phyloP scores from a whole-genome alignment of 306 rosid genomes.

The Adenanthera pavonina region DNA sequence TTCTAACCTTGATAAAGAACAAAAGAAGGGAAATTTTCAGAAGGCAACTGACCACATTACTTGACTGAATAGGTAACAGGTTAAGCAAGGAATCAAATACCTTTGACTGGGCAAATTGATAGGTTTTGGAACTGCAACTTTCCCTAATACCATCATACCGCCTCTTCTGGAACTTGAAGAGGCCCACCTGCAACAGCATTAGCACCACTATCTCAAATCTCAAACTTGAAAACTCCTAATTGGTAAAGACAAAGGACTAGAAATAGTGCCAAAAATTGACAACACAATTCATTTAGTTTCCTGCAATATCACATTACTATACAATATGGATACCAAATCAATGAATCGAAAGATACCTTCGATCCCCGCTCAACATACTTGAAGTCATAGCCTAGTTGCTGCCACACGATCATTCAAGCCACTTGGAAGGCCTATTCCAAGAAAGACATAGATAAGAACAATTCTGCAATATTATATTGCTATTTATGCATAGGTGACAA shows the following conservation, averaged over 20 bases:
- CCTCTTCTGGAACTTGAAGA: conserved; percentile 74
- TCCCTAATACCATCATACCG: conserved; percentile 93
- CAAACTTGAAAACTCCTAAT: conserved; percentile 5
- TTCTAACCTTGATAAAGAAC: conserved; percentile 80
- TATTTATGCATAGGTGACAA: neutral
- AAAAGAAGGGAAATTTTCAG: conserved; percentile 43
- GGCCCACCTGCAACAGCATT: conserved; percentile 67
- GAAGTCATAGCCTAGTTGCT: conserved; percentile 66
- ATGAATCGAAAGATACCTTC: conserved; percentile 62
- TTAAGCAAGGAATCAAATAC: conserved; percentile 53
- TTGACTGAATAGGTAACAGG: conserved; percentile 22
- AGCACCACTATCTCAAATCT: conserved; percentile 24
- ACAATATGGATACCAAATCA: conserved; percentile 1
- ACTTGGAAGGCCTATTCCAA: conserved; percentile 53
- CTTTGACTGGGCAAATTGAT: conserved; percentile 94
- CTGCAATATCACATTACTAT: neutral
- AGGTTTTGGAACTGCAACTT: conserved; percentile 94
- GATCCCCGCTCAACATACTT: conserved; percentile 82
- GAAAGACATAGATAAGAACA: neutral
- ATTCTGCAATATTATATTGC: neutral
- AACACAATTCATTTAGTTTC: neutral
- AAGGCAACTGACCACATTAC: conserved; percentile 28
- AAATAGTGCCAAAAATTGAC: conserved; percentile 16
- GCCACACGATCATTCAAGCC: conserved; percentile 78
- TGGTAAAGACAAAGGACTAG: conserved; percentile 2